These are phyloP conservation scores for Nidularia pulvinata DNA, from an alignment of 768 basidiomycete genomes.

Conservation along the genomic window DNA sequence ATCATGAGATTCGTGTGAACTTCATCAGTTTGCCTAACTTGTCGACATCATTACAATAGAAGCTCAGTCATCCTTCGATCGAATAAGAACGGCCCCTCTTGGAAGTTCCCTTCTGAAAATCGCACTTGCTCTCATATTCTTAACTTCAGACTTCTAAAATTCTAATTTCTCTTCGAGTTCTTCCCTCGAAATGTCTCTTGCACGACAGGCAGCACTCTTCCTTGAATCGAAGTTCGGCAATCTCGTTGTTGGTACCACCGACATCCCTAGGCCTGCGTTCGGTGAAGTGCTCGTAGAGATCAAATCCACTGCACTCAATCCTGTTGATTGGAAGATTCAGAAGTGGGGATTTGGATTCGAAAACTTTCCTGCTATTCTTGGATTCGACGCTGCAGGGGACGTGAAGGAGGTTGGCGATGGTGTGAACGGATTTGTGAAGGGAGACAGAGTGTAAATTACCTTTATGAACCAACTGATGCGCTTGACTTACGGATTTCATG, in stretches of 20 bases:
- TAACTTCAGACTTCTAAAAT: no score
- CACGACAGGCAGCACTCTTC: background rate
- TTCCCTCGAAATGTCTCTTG: background rate
- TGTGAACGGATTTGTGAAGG: constrained; percentile 5
- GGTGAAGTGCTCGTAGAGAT: constrained; percentile 17
- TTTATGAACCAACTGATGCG: background rate
- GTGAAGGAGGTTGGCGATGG: constrained; percentile 10
- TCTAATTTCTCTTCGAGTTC: no score
- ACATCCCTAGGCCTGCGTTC: constrained; percentile 3
- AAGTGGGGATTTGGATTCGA: constrained; percentile 7
- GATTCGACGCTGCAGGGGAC: constrained; percentile 10
- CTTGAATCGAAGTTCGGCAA: background rate
- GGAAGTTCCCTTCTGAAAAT: no score
- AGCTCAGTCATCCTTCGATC: no score
- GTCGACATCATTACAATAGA: no score
- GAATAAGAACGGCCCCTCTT: no score
- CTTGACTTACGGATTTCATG: background rate
- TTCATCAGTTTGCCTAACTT: no score
- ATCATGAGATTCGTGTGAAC: no score
- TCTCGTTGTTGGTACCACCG: background rate
- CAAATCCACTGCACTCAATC: constrained; percentile 13
- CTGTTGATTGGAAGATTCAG: constrained; percentile 17
- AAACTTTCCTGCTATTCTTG: constrained; percentile 8
- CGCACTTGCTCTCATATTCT: no score
- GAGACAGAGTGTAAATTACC: constrained; percentile 13